Percentiles rank a stretch among this genome's conserved stretches.
Evolutionary conservation across 2,329 filamentous ascomycete species (phyloP).

Genomic region (Cryphonectria carpinicola): DNA sequence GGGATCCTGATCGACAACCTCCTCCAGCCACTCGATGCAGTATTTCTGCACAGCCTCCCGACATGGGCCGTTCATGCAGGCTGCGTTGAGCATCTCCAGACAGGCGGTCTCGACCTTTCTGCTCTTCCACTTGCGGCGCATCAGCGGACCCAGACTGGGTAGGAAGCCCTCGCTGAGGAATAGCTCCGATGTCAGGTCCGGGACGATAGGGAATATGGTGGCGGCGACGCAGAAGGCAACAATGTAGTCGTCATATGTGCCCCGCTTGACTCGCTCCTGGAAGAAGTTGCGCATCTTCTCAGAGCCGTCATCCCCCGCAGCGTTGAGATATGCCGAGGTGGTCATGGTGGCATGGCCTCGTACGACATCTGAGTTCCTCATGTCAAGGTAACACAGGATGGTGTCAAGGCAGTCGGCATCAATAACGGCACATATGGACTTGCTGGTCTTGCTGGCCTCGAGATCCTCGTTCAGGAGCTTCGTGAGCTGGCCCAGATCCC

Average conservation of each 20-base stretch:
- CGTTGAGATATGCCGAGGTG: conserved; percentile 81
- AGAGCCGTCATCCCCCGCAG: conserved; percentile 71
- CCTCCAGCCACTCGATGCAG: conserved; percentile 84
- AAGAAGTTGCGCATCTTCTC: conserved; percentile 76
- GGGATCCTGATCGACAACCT: conserved; percentile 75
- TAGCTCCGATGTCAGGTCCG: conserved; percentile 72
- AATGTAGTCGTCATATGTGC: conserved; percentile 86
- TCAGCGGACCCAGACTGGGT: conserved; percentile 72
- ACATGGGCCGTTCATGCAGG: conserved; percentile 83
- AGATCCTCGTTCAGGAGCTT: conserved; percentile 62
- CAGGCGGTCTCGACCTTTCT: conserved; percentile 84
- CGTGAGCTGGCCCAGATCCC: conserved; percentile 61
- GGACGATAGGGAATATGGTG: conserved; percentile 83
- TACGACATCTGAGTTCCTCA: conserved; percentile 73
- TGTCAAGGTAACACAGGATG: conserved; percentile 83
- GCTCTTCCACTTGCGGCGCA: conserved; percentile 81
- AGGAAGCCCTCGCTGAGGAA: conserved; percentile 92
- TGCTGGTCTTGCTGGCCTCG: conserved; percentile 44
- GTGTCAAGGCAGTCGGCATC: conserved; percentile 81
- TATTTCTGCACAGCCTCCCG: conserved; percentile 83
- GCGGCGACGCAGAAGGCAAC: conserved; percentile 92
- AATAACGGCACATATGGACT: conserved; percentile 63
- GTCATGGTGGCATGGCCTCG: conserved; percentile 82
- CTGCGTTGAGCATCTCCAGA: conserved; percentile 87
- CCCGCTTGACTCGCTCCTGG: conserved; percentile 69